Conservation (phyloP, 768 basidiomycete genomes). For the Hypholoma fasciculare region DNA sequence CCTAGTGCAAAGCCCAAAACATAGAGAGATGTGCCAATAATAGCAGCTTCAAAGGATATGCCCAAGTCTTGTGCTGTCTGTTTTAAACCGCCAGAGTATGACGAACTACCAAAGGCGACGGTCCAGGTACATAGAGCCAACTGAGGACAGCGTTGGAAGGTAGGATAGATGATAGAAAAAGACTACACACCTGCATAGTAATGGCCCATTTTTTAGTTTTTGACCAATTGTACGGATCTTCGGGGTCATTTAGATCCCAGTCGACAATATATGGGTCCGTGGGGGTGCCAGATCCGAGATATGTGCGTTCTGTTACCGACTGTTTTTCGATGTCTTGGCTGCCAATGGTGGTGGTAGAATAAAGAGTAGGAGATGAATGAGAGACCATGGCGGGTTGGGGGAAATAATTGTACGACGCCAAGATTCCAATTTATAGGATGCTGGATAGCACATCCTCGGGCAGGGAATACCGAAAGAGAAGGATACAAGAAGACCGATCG, state of each 20-base stretch:
- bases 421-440: neutral
- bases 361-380: neutral
- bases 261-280: constrained; percentile 55
- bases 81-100: constrained; percentile 52
- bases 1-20: constrained; percentile 65
- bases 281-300: constrained; percentile 45
- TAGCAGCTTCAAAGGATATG: constrained; percentile 51
- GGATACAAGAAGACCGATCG: constrained; percentile 1
- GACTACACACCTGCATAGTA: constrained; percentile 44
- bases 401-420: neutral
- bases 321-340: constrained; percentile 13
- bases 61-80: constrained; percentile 45
- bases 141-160: constrained; percentile 24
- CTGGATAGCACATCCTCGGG: constrained; percentile 5
- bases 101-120: constrained; percentile 59
- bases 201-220: constrained; percentile 50
- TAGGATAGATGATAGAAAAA: neutral
- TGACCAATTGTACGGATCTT: constrained; percentile 60
- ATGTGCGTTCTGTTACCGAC: constrained; percentile 19
- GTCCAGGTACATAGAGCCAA: constrained; percentile 55
- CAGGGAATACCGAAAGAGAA: constrained; percentile 14
- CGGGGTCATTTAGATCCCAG: constrained; percentile 50
- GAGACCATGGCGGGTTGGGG: neutral
- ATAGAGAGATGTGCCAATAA: constrained; percentile 61
- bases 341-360: neutral